A percentile compares a stretch with the other conserved stretches of the same genome.
Conservation (phyloP, 495 filamentous ascomycete species). For the Aspergillus conjunctus region DNA sequence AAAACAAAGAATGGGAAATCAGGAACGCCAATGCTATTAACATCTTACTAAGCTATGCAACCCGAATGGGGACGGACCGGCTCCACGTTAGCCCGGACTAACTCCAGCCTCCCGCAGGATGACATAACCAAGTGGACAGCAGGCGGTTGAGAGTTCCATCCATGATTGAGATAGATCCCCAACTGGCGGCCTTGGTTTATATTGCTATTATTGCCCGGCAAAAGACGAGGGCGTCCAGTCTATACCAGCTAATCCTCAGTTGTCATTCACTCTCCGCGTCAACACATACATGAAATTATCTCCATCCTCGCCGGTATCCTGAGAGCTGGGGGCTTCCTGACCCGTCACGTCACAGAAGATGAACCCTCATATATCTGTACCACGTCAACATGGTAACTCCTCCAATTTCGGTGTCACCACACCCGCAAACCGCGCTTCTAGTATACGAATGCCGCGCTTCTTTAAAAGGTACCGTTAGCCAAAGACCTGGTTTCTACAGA, state of each 20-base stretch:
- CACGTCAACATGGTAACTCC: constrained; percentile 58
- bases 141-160: constrained; percentile 1
- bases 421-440: constrained; percentile 51
- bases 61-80: neutral
- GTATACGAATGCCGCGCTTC: constrained; percentile 59
- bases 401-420: constrained; percentile 55
- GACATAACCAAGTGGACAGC: constrained; percentile 20
- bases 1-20: neutral
- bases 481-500: neutral
- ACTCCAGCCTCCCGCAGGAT: constrained; percentile 6
- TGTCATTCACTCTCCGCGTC: neutral
- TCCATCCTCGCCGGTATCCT: constrained; percentile 17
- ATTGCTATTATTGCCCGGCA: neutral
- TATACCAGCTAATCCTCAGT: neutral
- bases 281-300: constrained; percentile 18
- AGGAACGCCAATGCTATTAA: neutral
- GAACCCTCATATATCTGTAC: constrained; percentile 66
- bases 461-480: constrained; percentile 50
- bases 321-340: constrained; percentile 11
- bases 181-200: neutral
- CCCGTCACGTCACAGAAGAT: constrained; percentile 35
- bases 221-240: no score
- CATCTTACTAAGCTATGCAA: neutral
- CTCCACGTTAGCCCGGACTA: constrained; percentile 4
- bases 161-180: neutral